Conservation (phyloP, 345 rosid species). For the Pistacia integerrima region DNA sequence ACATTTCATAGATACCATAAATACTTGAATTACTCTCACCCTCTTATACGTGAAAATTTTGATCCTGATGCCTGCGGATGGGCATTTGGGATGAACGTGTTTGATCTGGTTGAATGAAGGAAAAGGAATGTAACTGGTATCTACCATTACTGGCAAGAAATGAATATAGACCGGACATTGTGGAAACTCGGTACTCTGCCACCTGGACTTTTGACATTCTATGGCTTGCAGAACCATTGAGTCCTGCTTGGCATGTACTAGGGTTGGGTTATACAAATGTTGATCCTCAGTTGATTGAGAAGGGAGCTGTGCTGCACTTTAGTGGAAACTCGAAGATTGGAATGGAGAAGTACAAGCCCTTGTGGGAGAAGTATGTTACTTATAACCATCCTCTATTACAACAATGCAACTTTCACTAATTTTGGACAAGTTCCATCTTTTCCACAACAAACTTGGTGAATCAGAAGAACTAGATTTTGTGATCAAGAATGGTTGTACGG, state of each 20-base stretch:
- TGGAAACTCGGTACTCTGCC: conserved; percentile 97
- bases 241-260: conserved; percentile 82
- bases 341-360: conserved; percentile 86
- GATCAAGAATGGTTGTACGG: conserved; percentile 38
- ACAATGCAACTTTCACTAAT: conserved; percentile 88
- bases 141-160: conserved; percentile 95
- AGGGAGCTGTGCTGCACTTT: conserved; percentile 92
- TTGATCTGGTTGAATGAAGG: conserved; percentile 89
- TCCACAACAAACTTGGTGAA: conserved; percentile 4
- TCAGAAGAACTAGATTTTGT: conserved; percentile 17
- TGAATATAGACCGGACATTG: conserved; percentile 76
- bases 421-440: conserved; percentile 24
- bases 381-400: conserved; percentile 77
- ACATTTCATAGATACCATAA: conserved; percentile 88
- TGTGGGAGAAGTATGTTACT: conserved; percentile 94
- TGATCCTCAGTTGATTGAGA: conserved; percentile 73
- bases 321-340: conserved; percentile 97
- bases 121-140: conserved; percentile 84
- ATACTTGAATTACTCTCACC: conserved; percentile 85
- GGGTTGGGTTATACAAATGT: conserved; percentile 92
- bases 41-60: conserved; percentile 80
- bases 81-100: conserved; percentile 96
- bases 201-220: conserved; percentile 87
- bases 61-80: conserved; percentile 98
- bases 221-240: conserved; percentile 81